phyloP scores from a whole-genome alignment of 2,329 filamentous ascomycete species.

The Colletotrichum falcatum region DNA sequence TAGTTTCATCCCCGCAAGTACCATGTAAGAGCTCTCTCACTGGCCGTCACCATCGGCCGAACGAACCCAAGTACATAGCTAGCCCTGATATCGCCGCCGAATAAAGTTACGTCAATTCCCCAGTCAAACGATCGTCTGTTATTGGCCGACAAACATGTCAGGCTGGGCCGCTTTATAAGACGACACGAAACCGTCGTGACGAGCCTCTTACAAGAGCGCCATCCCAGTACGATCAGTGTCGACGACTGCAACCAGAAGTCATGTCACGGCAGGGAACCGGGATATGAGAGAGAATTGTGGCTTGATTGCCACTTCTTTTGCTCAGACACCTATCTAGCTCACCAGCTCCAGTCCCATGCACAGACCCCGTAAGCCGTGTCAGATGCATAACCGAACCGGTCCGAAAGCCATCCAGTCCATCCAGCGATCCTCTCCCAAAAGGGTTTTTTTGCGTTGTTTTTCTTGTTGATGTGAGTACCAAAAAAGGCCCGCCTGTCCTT shows the following conservation, averaged over 20 bases:
- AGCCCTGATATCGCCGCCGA: too few species aligned
- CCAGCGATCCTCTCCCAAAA: conserved; percentile 39
- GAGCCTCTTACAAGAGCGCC: not conserved
- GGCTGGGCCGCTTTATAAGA: too few species aligned
- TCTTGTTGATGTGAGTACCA: conserved; percentile 39
- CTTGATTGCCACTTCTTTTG: conserved; percentile 28
- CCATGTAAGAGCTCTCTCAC: too few species aligned
- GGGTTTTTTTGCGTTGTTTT: conserved; percentile 41
- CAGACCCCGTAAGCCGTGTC: not conserved
- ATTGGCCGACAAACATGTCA: too few species aligned
- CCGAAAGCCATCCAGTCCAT: conserved; percentile 31
- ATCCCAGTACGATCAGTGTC: not conserved
- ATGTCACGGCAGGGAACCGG: not conserved
- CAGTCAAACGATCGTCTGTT: too few species aligned
- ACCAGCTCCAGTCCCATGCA: conserved; percentile 16
- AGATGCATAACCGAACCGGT: conserved; percentile 14
- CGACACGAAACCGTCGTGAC: not conserved
- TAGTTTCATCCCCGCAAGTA: too few species aligned
- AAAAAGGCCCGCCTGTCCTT: conserved; percentile 13
- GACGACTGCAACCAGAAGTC: not conserved
- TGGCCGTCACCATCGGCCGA: too few species aligned
- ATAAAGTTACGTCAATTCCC: too few species aligned
- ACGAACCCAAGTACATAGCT: too few species aligned
- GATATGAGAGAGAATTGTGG: conserved; percentile 34
- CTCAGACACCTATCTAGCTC: conserved; percentile 39